Base-by-base conservation (phyloP, 2,329 filamentous ascomycete genomes). In the Xylaria sp. region DNA sequence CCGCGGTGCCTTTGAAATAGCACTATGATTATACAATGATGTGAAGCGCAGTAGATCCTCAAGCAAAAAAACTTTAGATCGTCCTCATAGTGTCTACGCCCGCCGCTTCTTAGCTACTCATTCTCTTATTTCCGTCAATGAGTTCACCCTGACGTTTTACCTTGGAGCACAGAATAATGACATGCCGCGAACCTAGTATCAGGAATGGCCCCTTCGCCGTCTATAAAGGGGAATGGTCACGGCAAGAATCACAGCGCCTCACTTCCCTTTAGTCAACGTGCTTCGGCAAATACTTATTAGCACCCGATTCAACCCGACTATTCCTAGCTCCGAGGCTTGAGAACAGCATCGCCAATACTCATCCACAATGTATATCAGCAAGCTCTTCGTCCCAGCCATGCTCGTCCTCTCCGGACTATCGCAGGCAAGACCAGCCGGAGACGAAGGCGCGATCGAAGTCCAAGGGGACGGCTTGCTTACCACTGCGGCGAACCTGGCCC, bases 331-430 rank as follows among this genome's bases (percentile, higher is more conserved):
- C 12, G 19, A 60, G n/a, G n/a, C 30, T 34, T 12, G 45, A 34
- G 30, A 11, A 30, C 58, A 32, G 12, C 17, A 24, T 30, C 14
- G n/a, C 8, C 19, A 24, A 50, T 51, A 32, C 7, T n/a, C 3
- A 14, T 19, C 21, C 4, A 66, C n/a, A 4, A 70, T 70, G 68
- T 55, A 65, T 30, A 45, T 70, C 27, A 30, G 17, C 14, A 68
- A 65, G 61, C 17, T 65, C 21, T 6, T 69, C 36, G 30, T 68
- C 61, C 53, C 61, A 4, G 51, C 54, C 12, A 45, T 62, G 17
- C 47, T 70, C 2, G 65, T 51, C 54, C 36, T 68, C 34, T 21
- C 53, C 4, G 61, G 57, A 34, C 47, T 63, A 21, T 58, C 65
- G 12, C 50, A 56, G 19, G 58, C 32, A 19, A 17, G 4, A 24